Evolutionary conservation across 2,329 filamentous ascomycete genomes (phyloP), one percentile per base, ranked within the genome.

Genomic region (Davidsoniella australis): DNA sequence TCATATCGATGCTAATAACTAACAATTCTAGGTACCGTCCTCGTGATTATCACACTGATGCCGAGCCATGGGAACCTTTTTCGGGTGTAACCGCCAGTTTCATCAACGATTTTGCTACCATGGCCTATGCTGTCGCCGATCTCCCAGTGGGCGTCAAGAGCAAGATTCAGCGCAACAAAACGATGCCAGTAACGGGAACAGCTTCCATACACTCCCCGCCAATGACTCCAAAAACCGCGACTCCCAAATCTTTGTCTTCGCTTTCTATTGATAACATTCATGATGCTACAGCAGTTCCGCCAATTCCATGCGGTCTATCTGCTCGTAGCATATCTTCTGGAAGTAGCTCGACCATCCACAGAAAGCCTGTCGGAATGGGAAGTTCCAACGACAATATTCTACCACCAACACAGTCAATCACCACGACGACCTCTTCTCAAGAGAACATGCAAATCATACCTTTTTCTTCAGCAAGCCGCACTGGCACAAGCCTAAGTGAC

Each of bases 101-200:
- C 1, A 68, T 94, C n/a, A 82, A 83, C 5, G 89, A 88, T n/a
- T 69, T 91, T 43, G 79, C 82, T 23, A 82, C 75, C 38, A 80
- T 95, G 51, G 76, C 84, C 58, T 82, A 93, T 73, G 85, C 85
- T 1, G 71, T 94, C 39, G 84, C 84, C 1, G 86, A 94, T 58
- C 73, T 80, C 56, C 76, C 76, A 2, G 64, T 71, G 16, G 71
- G 49, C 33, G 40, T 48, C 33, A 41, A 48, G 18, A 48, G 16
- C 39, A 29, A 38, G 12, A 23, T 23, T 14, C 41, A 42, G 17
- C 41, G 24, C 9, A 42, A 42, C 41, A 42, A 18, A 20, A 42
- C 10, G 8, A 33, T 23, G 41, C 17, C 41, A 9, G 14, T 14
- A 18, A 14, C 5, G 16, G 14, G 17, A 42, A 18, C 18, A 24